Conservation (phyloP, 169 alveolate species). For the Babesia ovis region DNA sequence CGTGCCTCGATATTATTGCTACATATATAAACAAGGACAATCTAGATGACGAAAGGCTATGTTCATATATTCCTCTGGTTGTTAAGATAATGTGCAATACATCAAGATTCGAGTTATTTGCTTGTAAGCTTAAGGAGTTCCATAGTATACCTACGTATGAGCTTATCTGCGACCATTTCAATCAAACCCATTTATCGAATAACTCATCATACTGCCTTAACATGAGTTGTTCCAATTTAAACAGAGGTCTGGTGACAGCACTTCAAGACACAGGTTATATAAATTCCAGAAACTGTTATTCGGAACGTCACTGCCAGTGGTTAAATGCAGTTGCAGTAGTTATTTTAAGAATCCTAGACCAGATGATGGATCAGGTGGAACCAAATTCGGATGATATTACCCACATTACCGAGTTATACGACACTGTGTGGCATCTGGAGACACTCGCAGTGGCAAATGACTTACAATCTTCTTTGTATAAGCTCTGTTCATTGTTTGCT, state of each 20-base stretch:
- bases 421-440: neutral
- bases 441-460: neutral
- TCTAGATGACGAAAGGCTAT: neutral
- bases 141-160: neutral
- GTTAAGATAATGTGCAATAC: neutral
- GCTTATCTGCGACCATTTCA: neutral
- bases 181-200: neutral
- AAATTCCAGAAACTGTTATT: no score
- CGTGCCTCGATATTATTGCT: slow-evolving; percentile 1
- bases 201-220: neutral
- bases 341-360: slow-evolving; percentile 8
- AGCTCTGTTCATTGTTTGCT: slow-evolving; percentile 1
- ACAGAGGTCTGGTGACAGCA: neutral
- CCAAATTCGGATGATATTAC: neutral
- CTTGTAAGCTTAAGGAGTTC: neutral
- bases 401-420: slow-evolving; percentile 9
- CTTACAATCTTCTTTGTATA: slow-evolving; percentile 5
- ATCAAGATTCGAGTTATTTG: slow-evolving; percentile 2
- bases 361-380: neutral
- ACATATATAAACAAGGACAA: neutral
- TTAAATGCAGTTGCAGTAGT: neutral
- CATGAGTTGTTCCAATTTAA: no score
- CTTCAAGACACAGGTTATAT: neutral
- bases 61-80: slow-evolving; percentile 2
- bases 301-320: neutral